phyloP scores from a whole-genome alignment of 2,329 filamentous ascomycete species.

The Microdochium bolleyi region DNA sequence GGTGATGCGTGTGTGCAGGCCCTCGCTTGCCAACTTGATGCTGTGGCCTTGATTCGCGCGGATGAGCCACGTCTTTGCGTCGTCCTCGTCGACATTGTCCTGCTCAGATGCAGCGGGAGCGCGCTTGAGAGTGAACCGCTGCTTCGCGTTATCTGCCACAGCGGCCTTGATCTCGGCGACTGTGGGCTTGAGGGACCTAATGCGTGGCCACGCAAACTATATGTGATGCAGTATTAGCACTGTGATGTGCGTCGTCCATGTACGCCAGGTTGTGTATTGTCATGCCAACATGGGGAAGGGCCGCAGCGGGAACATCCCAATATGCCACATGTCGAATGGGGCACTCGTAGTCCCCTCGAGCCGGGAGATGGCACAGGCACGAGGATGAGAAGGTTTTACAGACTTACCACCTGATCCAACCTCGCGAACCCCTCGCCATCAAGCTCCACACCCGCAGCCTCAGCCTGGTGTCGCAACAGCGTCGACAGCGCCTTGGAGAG shows the following conservation, averaged over 20 bases:
- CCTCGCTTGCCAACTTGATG: slow-evolving; percentile 65
- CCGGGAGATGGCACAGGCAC: neutral
- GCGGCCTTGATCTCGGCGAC: slow-evolving; percentile 64
- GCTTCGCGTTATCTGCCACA: slow-evolving; percentile 76
- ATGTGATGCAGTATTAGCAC: no score
- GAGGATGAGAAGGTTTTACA: neutral
- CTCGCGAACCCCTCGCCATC: slow-evolving; percentile 53
- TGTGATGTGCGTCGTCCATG: no score
- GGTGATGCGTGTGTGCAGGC: slow-evolving; percentile 62
- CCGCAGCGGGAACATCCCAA: no score
- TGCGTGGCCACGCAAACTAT: slow-evolving; percentile 44
- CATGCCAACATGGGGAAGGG: no score
- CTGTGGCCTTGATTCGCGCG: slow-evolving; percentile 94
- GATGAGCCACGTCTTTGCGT: slow-evolving; percentile 70
- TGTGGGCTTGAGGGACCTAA: slow-evolving; percentile 65
- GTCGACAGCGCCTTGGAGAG: slow-evolving; percentile 46
- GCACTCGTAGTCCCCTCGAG: no score
- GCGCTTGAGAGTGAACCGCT: slow-evolving; percentile 75
- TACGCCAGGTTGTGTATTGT: no score
- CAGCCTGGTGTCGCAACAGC: slow-evolving; percentile 48
- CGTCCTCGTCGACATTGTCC: slow-evolving; percentile 17
- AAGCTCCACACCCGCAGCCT: slow-evolving; percentile 46
- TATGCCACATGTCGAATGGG: no score
- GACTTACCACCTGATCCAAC: slow-evolving; percentile 50
- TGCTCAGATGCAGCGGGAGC: slow-evolving; percentile 22